These are phyloP conservation scores for Stipa capillata DNA, from an alignment of 176 grass and related monocot genomes.

Conservation along the genomic window DNA sequence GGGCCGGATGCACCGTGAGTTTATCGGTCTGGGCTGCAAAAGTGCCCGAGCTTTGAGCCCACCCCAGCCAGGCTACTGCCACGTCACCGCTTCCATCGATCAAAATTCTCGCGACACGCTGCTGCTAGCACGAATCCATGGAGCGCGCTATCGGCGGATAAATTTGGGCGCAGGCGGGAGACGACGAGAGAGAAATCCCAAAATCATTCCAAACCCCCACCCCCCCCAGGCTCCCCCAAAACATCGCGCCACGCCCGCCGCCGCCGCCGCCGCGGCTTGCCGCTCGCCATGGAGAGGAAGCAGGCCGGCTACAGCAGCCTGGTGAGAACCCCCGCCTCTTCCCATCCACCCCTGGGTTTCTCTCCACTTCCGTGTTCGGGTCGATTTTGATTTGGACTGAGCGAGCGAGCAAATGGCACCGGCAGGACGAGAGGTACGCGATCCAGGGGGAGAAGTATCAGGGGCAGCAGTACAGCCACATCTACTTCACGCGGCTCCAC, in stretches of 20 bases:
- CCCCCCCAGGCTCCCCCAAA: neutral
- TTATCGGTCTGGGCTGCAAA: neutral
- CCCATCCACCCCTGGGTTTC: slow-evolving; percentile 2
- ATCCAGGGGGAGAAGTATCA: slow-evolving; percentile 87
- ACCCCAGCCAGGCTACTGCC: neutral
- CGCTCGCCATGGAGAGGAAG: slow-evolving; percentile 67
- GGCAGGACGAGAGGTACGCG: slow-evolving; percentile 77
- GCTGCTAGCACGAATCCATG: no score
- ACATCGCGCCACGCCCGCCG: neutral
- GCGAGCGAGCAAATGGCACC: neutral
- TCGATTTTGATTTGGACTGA: neutral
- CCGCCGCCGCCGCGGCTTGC: slow-evolving; percentile 13
- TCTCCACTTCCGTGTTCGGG: neutral
- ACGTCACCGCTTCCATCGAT: neutral
- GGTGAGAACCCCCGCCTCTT: slow-evolving; percentile 22
- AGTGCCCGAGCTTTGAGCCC: neutral
- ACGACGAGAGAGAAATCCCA: neutral
- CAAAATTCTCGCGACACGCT: no score
- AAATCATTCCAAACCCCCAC: no score
- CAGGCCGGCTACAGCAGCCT: slow-evolving; percentile 64
- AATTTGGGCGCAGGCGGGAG: slow-evolving; percentile 23
- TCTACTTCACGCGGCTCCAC: slow-evolving; percentile 93
- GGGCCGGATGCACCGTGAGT: neutral
- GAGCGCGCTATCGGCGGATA: neutral
- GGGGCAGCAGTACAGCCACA: slow-evolving; percentile 95